Evolutionary conservation across 2,329 filamentous ascomycete genomes (phyloP), one percentile per base, ranked within the genome.

Genomic region (Bertia moriformis): DNA sequence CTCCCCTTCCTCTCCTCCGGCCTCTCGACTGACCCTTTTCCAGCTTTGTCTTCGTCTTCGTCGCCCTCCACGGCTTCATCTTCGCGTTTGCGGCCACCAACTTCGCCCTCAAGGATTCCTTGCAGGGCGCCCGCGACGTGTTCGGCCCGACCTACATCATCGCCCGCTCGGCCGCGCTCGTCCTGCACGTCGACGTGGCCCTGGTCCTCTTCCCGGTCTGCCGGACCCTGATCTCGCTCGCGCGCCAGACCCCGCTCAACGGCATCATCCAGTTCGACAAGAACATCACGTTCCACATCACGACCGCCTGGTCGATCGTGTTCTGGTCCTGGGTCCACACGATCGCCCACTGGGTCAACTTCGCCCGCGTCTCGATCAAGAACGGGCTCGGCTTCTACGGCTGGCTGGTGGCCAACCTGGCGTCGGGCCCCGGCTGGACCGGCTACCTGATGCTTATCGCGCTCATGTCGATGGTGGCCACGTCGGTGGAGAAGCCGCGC

Each of bases 321-420:
- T 86, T 89, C 61, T 93, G 84, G 58, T 84, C 83, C 12, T 87
- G 82, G 79, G 72, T 89, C 1, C 85, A 91, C 60, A 88, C 82
- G 14, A 75, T 89, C 51, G 81, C 84, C 19, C 84, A 91, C 60
- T 88, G 83, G 82, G 83, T 83, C 66, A 91, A 91, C 63, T 79
- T 88, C 50, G 84, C 78, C 15, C 78, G 80, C 58, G 74, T 87
- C 42, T 73, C 84, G 3, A 71, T 73, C 44, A 78, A 82, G 61
- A 78, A 87, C 57, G 75, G 79, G 42, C 69, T 88, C 10, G 84
- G 84, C 19, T 72, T 91, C 57, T 79, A 79, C 51, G 85, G 84
- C 40, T 91, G 76, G 60, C 62, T 91, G 33, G 63, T 83, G 32
- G 80, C 80, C 46, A 89, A 89, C 58, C 75, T 91, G 43, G 69